A percentile compares a stretch with the other conserved stretches of the same genome.
phyloP scores from a whole-genome alignment of 176 grass and related monocot genomes.

The Oryza meridionalis region DNA sequence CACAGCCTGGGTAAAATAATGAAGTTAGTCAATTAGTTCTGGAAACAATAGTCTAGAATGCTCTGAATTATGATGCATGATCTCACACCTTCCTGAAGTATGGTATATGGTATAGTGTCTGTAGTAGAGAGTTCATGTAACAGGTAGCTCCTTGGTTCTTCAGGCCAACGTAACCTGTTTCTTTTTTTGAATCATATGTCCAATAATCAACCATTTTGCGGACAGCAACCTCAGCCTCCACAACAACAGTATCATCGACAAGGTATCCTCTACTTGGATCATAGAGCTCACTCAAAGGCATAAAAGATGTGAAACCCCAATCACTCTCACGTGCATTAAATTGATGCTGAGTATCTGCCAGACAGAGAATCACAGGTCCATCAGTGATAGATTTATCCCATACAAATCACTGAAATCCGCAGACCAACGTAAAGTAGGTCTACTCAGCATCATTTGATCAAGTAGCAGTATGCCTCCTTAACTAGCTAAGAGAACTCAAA shows the following conservation, averaged over 20 bases:
- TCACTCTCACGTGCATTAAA: conserved; percentile 93
- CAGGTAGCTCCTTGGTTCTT: conserved; percentile 97
- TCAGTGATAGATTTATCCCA: conserved; percentile 19
- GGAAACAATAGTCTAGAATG: conserved; percentile 28
- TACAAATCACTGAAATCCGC: conserved; percentile 10
- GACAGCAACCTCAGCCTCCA: conserved; percentile 83
- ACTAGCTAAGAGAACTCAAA: neutral
- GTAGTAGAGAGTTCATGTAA: conserved; percentile 98
- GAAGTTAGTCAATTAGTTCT: conserved; percentile 9
- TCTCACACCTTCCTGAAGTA: conserved; percentile 85
- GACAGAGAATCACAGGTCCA: conserved; percentile 36
- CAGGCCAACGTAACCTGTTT: conserved; percentile 90
- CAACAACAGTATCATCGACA: conserved; percentile 77
- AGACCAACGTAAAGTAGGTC: conserved; percentile 24
- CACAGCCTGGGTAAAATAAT: conserved; percentile 59
- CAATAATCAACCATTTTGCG: conserved; percentile 83
- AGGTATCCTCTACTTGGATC: conserved; percentile 80
- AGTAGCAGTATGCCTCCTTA: neutral
- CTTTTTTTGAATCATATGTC: conserved; percentile 93
- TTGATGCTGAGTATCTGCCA: conserved; percentile 82
- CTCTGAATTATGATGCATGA: conserved; percentile 25
- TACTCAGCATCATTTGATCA: conserved; percentile 11
- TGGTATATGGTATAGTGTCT: conserved; percentile 89
- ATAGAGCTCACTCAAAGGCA: conserved; percentile 86
- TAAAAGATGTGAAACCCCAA: conserved; percentile 98